Conservation (phyloP, 768 basidiomycete species). For the Amanita pallidorosea region DNA sequence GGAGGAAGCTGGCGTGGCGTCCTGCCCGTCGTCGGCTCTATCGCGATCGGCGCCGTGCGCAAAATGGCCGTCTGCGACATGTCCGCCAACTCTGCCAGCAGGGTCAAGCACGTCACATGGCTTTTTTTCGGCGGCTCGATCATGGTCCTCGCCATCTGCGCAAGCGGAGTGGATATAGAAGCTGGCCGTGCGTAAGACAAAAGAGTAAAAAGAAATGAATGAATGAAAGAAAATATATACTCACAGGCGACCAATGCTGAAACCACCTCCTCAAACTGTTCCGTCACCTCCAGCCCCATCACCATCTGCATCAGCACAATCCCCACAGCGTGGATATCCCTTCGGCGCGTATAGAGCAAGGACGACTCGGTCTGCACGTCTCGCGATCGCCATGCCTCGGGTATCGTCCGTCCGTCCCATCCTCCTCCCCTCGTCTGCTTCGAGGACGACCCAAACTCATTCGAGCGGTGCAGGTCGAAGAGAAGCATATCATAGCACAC, state of each 20-base stretch:
- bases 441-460: constrained; percentile 49
- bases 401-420: constrained; percentile 12
- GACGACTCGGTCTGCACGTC: constrained; percentile 74
- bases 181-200: no score
- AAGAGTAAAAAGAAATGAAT: no score
- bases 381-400: constrained; percentile 46
- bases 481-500: constrained; percentile 64
- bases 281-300: constrained; percentile 60
- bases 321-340: constrained; percentile 79
- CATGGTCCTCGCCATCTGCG: constrained; percentile 48
- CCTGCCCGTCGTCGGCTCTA: no score
- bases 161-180: constrained; percentile 27
- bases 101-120: constrained; percentile 41
- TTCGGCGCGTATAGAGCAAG: constrained; percentile 57
- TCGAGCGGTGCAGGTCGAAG: constrained; percentile 75
- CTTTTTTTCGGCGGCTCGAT: constrained; percentile 47
- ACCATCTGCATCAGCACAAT: constrained; percentile 81
- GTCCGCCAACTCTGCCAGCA: constrained; percentile 49
- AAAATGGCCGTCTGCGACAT: constrained; percentile 14
- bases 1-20: constrained; percentile 8
- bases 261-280: constrained; percentile 41
- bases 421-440: constrained; percentile 13
- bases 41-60: constrained; percentile 6
- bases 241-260: constrained; percentile 48
- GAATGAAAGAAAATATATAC: constrained; percentile 9